A percentile compares a stretch with the other conserved stretches of the same genome.
These are phyloP conservation scores for Cystobasidium onofrii DNA, from an alignment of 768 basidiomycete species.

Conservation along the genomic window DNA sequence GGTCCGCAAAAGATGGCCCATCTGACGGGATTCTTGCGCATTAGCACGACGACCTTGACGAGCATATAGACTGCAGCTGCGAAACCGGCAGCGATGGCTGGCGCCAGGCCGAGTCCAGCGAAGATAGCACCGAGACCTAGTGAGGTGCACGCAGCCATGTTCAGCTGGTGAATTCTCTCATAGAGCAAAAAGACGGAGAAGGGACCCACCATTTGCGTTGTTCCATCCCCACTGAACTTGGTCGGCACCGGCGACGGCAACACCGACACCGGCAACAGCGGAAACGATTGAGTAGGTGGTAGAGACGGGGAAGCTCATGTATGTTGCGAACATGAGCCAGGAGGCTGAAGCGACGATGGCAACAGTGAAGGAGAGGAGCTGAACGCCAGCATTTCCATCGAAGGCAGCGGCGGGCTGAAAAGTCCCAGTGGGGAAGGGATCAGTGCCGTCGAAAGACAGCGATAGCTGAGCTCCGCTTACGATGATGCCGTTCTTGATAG, in stretches of 20 bases:
- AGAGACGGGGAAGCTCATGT: conserved; percentile 47
- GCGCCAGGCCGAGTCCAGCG: conserved; percentile 44
- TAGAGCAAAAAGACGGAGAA: no score
- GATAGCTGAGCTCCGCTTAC: not conserved
- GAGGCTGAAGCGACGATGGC: conserved; percentile 44
- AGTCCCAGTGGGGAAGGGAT: not conserved
- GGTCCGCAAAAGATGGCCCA: conserved; percentile 43
- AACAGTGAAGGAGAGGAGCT: conserved; percentile 48
- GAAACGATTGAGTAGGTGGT: conserved; percentile 50
- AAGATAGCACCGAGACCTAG: conserved; percentile 47
- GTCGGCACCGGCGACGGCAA: conserved; percentile 43
- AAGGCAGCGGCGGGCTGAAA: conserved; percentile 42
- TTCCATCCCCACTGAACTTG: conserved; percentile 51
- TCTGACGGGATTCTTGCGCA: conserved; percentile 44
- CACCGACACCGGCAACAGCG: conserved; percentile 49
- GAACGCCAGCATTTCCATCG: conserved; percentile 46
- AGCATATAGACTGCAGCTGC: conserved; percentile 45
- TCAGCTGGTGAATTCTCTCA: no score
- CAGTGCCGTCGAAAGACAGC: no score
- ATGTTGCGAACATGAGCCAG: conserved; percentile 45
- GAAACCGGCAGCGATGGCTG: conserved; percentile 44
- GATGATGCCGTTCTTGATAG: conserved; percentile 51
- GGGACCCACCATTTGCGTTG: conserved; percentile 42
- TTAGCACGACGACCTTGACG: conserved; percentile 46
- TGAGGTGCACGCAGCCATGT: no score